A percentile compares a stretch with the other conserved stretches of the same genome.
Evolutionary conservation across 2,329 filamentous ascomycete genomes (phyloP).

Genomic region (Thelonectria rubi): DNA sequence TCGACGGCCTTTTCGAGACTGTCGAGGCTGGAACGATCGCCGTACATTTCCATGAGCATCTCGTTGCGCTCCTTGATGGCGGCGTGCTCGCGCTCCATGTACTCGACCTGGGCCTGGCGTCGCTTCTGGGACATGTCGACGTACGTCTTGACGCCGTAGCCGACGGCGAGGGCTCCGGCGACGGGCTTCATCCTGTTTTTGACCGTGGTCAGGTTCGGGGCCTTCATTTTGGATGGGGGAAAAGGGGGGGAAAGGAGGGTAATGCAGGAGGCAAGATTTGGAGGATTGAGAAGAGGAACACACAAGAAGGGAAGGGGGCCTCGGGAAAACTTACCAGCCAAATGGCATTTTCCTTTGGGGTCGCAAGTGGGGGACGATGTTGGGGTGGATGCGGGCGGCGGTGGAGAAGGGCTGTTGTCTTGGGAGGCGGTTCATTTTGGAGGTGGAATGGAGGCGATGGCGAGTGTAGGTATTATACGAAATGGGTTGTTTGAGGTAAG

Average conservation of each 20-base stretch:
- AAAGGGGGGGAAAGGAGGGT: neutral
- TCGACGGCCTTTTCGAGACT: conserved; percentile 59
- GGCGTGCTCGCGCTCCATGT: conserved; percentile 47
- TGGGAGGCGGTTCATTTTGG: conserved; percentile 39
- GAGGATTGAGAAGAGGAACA: neutral
- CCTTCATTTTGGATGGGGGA: conserved; percentile 3
- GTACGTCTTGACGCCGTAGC: conserved; percentile 49
- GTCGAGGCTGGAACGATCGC: conserved; percentile 58
- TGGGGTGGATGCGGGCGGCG: conserved; percentile 42
- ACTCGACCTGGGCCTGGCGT: conserved; percentile 42
- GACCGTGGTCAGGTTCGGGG: conserved; percentile 22
- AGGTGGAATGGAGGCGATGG: conserved; percentile 16
- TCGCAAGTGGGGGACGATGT: conserved; percentile 42
- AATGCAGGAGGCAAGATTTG: neutral
- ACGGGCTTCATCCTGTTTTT: conserved; percentile 46
- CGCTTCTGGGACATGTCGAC: conserved; percentile 42
- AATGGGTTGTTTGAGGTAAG: neutral
- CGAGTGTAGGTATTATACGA: neutral
- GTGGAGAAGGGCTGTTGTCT: conserved; percentile 41
- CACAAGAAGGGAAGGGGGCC: neutral
- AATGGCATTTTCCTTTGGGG: conserved; percentile 39
- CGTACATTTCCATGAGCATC: conserved; percentile 59
- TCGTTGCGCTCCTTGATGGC: conserved; percentile 51
- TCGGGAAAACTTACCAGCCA: conserved; percentile 33
- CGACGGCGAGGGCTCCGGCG: conserved; percentile 45